These are phyloP conservation scores for Diaporthe sp. DNA, from an alignment of 2,329 filamentous ascomycete species.

Conservation along the genomic window DNA sequence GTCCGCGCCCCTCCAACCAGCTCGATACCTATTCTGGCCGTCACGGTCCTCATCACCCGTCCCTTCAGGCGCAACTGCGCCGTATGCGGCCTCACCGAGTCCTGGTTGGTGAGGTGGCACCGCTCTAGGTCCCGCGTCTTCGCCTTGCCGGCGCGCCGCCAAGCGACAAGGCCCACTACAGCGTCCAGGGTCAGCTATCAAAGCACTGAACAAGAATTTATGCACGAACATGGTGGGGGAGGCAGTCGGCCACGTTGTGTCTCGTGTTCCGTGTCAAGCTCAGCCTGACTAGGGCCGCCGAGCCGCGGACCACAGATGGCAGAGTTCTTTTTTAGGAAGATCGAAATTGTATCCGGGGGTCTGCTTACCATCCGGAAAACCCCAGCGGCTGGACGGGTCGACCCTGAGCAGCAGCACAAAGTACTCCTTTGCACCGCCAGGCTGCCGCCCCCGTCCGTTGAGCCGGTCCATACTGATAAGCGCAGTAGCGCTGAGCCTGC, in stretches of 20 bases:
- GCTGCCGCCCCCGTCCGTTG: neutral
- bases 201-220: neutral
- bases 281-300: neutral
- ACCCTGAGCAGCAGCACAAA: slow-evolving; percentile 21
- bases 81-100: slow-evolving; percentile 17
- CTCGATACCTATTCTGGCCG: slow-evolving; percentile 12
- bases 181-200: neutral
- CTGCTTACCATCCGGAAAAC: neutral
- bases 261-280: neutral
- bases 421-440: neutral
- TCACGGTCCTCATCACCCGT: slow-evolving; percentile 1
- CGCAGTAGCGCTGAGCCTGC: slow-evolving; percentile 11
- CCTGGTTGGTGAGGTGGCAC: slow-evolving; percentile 18
- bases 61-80: slow-evolving; percentile 6
- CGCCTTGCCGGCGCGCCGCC: slow-evolving; percentile 18
- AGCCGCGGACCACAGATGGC: neutral
- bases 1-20: neutral
- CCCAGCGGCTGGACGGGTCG: slow-evolving; percentile 28
- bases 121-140: slow-evolving; percentile 15
- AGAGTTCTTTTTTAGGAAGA: neutral
- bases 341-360: neutral
- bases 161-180: slow-evolving; percentile 21
- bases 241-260: neutral
- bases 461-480: slow-evolving; percentile 26
- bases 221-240: neutral